Base-by-base conservation (phyloP, 1,284 basidiomycete genomes). In the Peniophora sp. region DNA sequence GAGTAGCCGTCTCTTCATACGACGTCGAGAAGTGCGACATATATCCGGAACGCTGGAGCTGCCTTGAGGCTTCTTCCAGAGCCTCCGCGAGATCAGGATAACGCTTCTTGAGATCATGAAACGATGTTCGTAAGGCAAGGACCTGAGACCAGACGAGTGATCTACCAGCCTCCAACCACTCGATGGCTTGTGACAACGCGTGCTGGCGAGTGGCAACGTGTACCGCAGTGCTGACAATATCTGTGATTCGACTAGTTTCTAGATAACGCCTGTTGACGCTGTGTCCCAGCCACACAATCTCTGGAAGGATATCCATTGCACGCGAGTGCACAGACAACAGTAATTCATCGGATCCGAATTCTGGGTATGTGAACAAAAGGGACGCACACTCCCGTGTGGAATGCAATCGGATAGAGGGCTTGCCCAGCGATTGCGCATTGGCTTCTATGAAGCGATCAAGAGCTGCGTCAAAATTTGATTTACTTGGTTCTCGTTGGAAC, bases 391-490 rank as follows among this genome's bases (percentile, higher is more conserved):
- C 8, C n/a, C 16, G 38, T n/a, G 19, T 8, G 8, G 38, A n/a
- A 41, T 41, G 17, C 65, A 63, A 47, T 55, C 55, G 41, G 63
- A 56, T 3, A 67, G 57, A 47, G 66, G 61, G 3, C 25, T 25
- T 24, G 50, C 34, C 1, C 39, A 17, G 2, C 56, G 56, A 9
- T 52, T n/a, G 43, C 47, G 55, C 11, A 58, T 54, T 44, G 58
- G 61, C 38, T 20, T 17, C n/a, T 8, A n/a, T 8, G 39, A 61
- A 60, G 36, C 60, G 53, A 45, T 59, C 57, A 41, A 66, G 49
- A 6, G 64, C 59, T 24, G 49, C 55, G 14, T 65, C 66, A 32
- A 68, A 51, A 43, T 58, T 57, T 47, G 55, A 53, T 22, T 63
- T 50, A 8, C n/a, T 20, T 41, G n/a, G n/a, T 5, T 17, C n/a